Base-by-base conservation (phyloP, 495 filamentous ascomycete genomes). In the Choiromyces venosus region DNA sequence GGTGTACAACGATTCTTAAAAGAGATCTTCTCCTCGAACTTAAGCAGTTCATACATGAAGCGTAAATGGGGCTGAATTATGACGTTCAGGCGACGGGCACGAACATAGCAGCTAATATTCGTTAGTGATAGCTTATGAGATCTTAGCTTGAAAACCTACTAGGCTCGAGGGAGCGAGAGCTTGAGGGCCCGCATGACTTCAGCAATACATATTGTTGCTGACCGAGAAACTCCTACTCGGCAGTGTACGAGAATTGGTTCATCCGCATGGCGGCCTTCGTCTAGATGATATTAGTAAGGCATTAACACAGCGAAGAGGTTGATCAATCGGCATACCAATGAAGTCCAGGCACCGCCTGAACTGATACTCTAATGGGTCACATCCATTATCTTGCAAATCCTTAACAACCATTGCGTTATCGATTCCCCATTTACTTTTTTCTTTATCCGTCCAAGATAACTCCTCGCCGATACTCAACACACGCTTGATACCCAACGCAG, bases 171-270 rank as follows among this genome's bases (percentile, higher is more conserved):
- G 80, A 97, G 97, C 4, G 93, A 95, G 66, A 97, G 84, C 37
- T 88, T 85, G 38, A 91, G 81, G 9, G 89, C 85, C 18, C 90
- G 87, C 95, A 99, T 99, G 33, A 98, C 94, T 83, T 97, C 94
- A 40, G 95, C 95, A 79, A 99, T 98, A 83, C 95, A 98, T 81
- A 99, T 97, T 10, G 95, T 99, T 33, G 95, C 95, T 67, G 91
- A 94, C 73, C 95, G 87, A 29, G 93, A 97, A 73, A 99, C 95
- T 66, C 95, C 95, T 64, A 99, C 95, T 18, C 96, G 90, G 82
- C 95, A 99, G 82, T 99, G 95, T 37, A 99, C 95, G 65, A 99
- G 85, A 1, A 95, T 97, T n/a, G 94, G 93, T 7, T 87, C 90
- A 33, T 88, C 88, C 61, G 92, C 90, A 56, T 80, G 80, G 78